Conservation (phyloP, 176 grass and related monocot species). For the Puccinellia tenuiflora region DNA sequence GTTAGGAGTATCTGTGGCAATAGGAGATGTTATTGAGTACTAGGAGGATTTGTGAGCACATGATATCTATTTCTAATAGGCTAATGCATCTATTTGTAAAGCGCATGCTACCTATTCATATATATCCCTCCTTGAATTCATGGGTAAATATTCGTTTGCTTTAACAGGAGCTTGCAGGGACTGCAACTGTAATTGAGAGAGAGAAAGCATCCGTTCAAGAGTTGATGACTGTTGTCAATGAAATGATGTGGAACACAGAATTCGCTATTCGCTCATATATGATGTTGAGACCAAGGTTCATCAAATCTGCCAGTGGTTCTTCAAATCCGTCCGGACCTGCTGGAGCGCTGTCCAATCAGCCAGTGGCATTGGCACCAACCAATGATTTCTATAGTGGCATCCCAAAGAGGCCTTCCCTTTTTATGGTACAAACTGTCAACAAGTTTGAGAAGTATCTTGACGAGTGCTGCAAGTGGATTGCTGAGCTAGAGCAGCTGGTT, state of each 20-base stretch:
- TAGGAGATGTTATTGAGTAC: neutral
- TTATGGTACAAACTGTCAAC: slow-evolving; percentile 64
- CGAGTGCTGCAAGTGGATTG: slow-evolving; percentile 85
- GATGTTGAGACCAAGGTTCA: slow-evolving; percentile 77
- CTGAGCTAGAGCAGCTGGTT: slow-evolving; percentile 80
- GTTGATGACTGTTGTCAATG: slow-evolving; percentile 57
- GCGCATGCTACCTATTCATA: neutral
- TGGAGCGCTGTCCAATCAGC: slow-evolving; percentile 44
- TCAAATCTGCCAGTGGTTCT: slow-evolving; percentile 21
- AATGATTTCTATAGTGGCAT: slow-evolving; percentile 90
- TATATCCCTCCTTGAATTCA: neutral
- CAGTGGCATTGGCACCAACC: slow-evolving; percentile 36
- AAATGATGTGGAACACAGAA: slow-evolving; percentile 87
- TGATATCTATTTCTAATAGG: neutral
- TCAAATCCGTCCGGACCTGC: slow-evolving; percentile 25
- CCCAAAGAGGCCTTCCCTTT: slow-evolving; percentile 80
- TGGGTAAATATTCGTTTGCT: neutral
- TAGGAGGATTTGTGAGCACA: neutral
- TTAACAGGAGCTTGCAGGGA: slow-evolving; percentile 70
- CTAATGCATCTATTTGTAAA: neutral
- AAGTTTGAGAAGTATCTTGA: slow-evolving; percentile 81
- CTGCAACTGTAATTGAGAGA: slow-evolving; percentile 78
- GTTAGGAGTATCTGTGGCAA: neutral
- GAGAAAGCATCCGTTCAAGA: slow-evolving; percentile 80
- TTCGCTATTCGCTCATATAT: slow-evolving; percentile 85